Evolutionary conservation across 2,329 filamentous ascomycete species (phyloP), one percentile per base, ranked within the genome.

Genomic region (Ascochyta rabiei): DNA sequence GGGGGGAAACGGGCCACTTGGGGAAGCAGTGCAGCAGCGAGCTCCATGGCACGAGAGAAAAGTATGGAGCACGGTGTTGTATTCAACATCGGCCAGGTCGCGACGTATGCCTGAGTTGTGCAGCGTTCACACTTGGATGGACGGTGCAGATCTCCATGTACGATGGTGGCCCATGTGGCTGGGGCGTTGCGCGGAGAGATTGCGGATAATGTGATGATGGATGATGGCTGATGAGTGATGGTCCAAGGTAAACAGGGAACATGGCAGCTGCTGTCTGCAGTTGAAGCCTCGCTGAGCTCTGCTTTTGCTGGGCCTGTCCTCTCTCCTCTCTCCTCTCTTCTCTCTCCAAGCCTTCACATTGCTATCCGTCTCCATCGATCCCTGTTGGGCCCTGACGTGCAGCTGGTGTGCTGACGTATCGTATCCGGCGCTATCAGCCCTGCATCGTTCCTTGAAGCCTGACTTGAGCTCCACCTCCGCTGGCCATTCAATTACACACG

Each of bases 341-440:
- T n/a, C n/a, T n/a, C 16, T n/a, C 16, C 13, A 19, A 10, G 7
- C 30, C 8, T 16, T 28, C 37, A 28, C 50, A 42, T 41, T 49
- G 6, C 39, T 40, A 13, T 13, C 13, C 10, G 4, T 28, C 18
- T 15, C 21, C 16, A 23, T 5, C 7, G n/a, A 18, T 49, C 40
- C 46, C 40, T 49, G 52, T 38, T 37, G 38, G 46, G 41, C 23
- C 41, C 21, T 38, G 41, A 31, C 35, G 46, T 49, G 46, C 52
- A 41, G 35, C 23, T 34, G 39, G 13, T 24, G 46, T 56, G 53
- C 53, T 56, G 53, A 56, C 53, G 53, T 48, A 48, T 38, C 37
- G 26, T 26, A 23, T 33, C 37, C 26, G 39, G 47, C 41, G 49
- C 53, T 28, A 43, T 23, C 47, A 44, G 40, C 51, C 51, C 53